Percentiles rank a stretch among this genome's conserved stretches.
phyloP scores from a whole-genome alignment of 176 grass and related monocot genomes.

The Aegilops longissima region DNA sequence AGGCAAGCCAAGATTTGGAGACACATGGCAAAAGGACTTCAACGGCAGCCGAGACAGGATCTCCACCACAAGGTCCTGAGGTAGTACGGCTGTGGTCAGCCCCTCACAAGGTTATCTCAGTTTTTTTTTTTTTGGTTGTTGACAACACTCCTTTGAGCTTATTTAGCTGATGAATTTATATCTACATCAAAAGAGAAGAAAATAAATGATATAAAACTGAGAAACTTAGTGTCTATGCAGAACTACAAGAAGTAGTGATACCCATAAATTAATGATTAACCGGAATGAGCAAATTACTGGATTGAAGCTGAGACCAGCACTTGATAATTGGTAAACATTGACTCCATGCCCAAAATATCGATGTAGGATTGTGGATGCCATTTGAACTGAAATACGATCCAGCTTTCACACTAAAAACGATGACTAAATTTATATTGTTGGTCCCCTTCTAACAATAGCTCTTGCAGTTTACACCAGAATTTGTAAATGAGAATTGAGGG shows the following conservation, averaged over 20 bases:
- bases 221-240: background rate
- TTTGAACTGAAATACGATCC: background rate
- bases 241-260: too few relatives aligned
- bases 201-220: background rate
- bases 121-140: too few relatives aligned
- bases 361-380: background rate
- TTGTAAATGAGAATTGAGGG: background rate
- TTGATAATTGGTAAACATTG: too few relatives aligned
- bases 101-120: background rate
- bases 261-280: too few relatives aligned
- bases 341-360: too few relatives aligned
- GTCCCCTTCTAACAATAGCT: background rate
- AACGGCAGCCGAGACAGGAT: conserved; percentile 34
- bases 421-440: background rate
- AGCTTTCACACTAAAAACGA: background rate
- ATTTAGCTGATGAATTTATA: too few relatives aligned
- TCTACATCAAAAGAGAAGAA: background rate
- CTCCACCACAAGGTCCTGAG: conserved; percentile 20
- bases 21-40: conserved; percentile 34
- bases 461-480: background rate
- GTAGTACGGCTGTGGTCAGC: background rate
- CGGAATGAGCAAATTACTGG: background rate
- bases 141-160: too few relatives aligned
- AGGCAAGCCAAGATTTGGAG: conserved; percentile 41
- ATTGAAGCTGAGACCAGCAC: too few relatives aligned